Base-by-base conservation (phyloP, 768 basidiomycete genomes). In the Erythrobasidium yunnanense region DNA sequence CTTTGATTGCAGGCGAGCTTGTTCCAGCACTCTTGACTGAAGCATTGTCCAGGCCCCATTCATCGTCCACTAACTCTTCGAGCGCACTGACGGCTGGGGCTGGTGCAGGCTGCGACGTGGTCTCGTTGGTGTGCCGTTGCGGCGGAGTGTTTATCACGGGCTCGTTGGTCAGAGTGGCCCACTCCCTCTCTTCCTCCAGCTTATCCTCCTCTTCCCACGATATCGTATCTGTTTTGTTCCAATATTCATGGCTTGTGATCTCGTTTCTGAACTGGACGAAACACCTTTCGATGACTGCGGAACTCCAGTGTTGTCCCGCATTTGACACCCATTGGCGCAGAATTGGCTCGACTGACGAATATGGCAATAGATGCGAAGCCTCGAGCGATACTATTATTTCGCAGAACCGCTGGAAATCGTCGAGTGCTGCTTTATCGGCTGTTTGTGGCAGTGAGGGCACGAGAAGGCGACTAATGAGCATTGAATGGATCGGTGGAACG, bases 221-320 rank as follows among this genome's bases (percentile, higher is more conserved):
- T n/a, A n/a, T n/a, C n/a, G n/a, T n/a, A n/a, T n/a, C n/a, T n/a
- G 60, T 63, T 49, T 63, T 49, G 29, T 63, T 63, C 60, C 60
- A 63, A 34, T 63, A 63, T 11, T 49, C 47, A 15, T 29, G 30
- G 27, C 22, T 63, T 20, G 29, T 23, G 2, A 63, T 22, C 18
- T 50, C 25, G 7, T 22, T 7, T 25, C 60, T 11, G 17, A 63
- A 23, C n/a, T 17, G n/a, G 3, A 30, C 49, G 47, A 50, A 63
- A 23, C 25, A 51, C 49, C 29, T 25, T 33, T 51, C 45, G 17
- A 51, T 30, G n/a, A 63, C 25, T 4, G 8, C 11, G 23, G 32
- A 30, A 15, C 32, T 29, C 60, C 60, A 63, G 22, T 63, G 60
- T 33, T 25, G 8, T 13, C 60, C 60, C n/a, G 60, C 60, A 11